Evolutionary conservation across 495 filamentous ascomycete genomes (phyloP).

Genomic region (Penicillium coprophilum): DNA sequence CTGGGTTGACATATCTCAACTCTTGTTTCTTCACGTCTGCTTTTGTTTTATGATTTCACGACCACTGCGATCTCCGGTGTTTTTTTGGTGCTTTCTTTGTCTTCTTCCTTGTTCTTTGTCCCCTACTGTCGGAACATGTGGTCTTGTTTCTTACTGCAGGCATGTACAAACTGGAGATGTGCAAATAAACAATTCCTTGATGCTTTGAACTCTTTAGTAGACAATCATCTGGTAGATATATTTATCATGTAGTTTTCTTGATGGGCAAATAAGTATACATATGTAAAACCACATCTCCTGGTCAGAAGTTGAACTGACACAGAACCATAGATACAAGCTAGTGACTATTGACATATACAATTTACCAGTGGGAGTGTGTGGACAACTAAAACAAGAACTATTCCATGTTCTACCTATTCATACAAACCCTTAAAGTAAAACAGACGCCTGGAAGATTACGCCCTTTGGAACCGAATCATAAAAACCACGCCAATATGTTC

Average conservation of each 20-base stretch:
- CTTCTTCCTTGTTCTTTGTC: conserved; percentile 13
- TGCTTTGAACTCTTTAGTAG: not conserved
- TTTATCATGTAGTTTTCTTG: not conserved
- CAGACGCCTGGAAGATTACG: conserved; percentile 11
- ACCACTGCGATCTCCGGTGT: conserved; percentile 20
- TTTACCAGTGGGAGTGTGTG: no score
- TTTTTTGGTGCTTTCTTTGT: conserved; percentile 9
- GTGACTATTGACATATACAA: no score
- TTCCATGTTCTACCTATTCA: conserved; percentile 11
- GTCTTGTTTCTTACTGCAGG: conserved; percentile 1
- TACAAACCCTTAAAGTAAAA: conserved; percentile 10
- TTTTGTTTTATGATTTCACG: conserved; percentile 22
- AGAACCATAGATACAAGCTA: not conserved
- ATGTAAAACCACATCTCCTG: not conserved
- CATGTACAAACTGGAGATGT: conserved; percentile 26
- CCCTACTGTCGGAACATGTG: conserved; percentile 10
- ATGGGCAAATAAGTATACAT: not conserved
- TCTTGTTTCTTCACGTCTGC: not conserved
- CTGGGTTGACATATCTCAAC: not conserved
- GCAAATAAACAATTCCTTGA: conserved; percentile 23
- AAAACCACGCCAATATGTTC: conserved; percentile 1
- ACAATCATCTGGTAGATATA: no score
- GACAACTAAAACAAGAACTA: not conserved
- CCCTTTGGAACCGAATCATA: conserved; percentile 5
- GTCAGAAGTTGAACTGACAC: not conserved